Evolutionary conservation across 164 flowering plant species (phyloP).

Genomic region (Taxillus chinensis): DNA sequence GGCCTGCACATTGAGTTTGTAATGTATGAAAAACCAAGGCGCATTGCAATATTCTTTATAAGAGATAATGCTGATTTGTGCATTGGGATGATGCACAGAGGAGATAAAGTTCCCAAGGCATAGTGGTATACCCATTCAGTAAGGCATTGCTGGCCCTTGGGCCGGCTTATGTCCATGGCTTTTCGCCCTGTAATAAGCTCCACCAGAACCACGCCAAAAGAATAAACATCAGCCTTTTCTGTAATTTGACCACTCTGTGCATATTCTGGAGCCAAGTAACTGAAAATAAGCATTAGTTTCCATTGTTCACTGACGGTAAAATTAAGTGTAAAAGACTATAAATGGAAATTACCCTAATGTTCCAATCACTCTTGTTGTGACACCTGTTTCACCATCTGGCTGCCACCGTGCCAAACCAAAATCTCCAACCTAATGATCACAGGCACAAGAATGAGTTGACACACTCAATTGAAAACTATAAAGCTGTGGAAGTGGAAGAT

Average conservation of each 20-base stretch:
- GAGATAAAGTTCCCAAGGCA: too few species aligned
- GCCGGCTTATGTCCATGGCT: conserved; percentile 77
- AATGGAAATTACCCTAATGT: conserved; percentile 66
- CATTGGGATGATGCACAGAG: too few species aligned
- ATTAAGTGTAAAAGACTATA: background rate
- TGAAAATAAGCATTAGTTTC: conserved; percentile 11
- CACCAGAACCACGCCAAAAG: conserved; percentile 80
- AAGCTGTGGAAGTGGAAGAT: background rate
- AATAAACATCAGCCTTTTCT: conserved; percentile 38
- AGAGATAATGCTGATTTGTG: too few species aligned
- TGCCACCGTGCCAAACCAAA: conserved; percentile 97
- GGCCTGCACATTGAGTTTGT: conserved; percentile 36
- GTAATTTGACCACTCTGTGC: too few species aligned
- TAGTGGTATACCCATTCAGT: conserved; percentile 68
- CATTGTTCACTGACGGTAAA: background rate
- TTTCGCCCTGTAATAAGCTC: conserved; percentile 89
- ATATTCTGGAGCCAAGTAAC: conserved; percentile 96
- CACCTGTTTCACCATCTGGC: conserved; percentile 73
- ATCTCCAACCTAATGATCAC: conserved; percentile 68
- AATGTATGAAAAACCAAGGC: too few species aligned
- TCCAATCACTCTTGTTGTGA: conserved; percentile 80
- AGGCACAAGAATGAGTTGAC: conserved; percentile 3
- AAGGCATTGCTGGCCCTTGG: conserved; percentile 91
- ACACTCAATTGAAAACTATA: background rate
- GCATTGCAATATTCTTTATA: too few species aligned